These are phyloP conservation scores for Castanea mollissima DNA, from an alignment of 306 rosid genomes.

Conservation along the genomic window DNA sequence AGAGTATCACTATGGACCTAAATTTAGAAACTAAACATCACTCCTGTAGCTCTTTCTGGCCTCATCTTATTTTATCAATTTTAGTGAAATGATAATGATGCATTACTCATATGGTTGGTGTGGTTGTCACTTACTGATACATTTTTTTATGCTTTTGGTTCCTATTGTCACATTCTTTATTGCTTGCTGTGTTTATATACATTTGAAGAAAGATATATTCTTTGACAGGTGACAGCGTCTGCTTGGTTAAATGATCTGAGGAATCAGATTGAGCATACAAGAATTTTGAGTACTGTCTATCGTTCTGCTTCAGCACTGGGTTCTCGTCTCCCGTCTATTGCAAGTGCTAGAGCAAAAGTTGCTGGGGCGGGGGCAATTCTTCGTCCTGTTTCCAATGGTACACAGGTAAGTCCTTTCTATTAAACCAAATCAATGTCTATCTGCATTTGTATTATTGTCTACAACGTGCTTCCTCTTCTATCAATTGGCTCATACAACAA, in stretches of 20 bases:
- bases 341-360: conserved; percentile 87
- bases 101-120: too few species aligned
- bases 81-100: not conserved
- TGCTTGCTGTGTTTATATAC: not conserved
- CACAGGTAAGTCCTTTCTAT: conserved; percentile 59
- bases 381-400: conserved; percentile 90
- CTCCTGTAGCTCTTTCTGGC: not conserved
- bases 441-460: not conserved
- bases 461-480: not conserved
- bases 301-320: conserved; percentile 97
- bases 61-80: not conserved
- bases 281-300: conserved; percentile 92
- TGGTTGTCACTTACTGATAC: not conserved
- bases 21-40: not conserved
- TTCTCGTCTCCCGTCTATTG: conserved; percentile 93
- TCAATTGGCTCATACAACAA: not conserved
- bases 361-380: conserved; percentile 94
- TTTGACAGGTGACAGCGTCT: conserved; percentile 83
- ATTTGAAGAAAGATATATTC: conserved; percentile 1
- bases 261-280: conserved; percentile 85
- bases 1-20: not conserved
- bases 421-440: not conserved
- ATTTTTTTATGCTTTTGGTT: not conserved
- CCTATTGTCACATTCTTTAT: not conserved
- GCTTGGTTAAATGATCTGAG: conserved; percentile 97